A percentile compares a stretch with the other conserved stretches of the same genome.
These are phyloP conservation scores for Mucor circinelloides DNA, from an alignment of 371 early-diverging fungal species.

Conservation along the genomic window DNA sequence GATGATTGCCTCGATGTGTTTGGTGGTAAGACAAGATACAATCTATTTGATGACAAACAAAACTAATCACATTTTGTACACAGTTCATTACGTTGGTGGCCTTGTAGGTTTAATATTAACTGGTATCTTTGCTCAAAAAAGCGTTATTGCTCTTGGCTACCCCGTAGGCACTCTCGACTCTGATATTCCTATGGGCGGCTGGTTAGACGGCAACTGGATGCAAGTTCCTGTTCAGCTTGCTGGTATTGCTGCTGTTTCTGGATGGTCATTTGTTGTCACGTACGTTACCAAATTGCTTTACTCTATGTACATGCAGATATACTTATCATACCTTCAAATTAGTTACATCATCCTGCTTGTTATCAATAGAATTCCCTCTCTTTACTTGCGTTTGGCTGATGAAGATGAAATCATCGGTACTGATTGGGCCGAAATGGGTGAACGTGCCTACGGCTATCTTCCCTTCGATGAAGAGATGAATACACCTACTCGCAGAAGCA, in stretches of 20 bases:
- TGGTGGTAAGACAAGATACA: constrained; percentile 24
- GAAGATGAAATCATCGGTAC: constrained; percentile 62
- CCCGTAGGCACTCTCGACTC: constrained; percentile 57
- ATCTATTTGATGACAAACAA: too few species aligned
- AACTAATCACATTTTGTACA: neutral
- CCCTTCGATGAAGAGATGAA: constrained; percentile 36
- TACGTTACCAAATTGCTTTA: neutral
- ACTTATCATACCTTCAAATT: neutral
- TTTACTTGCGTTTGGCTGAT: constrained; percentile 55
- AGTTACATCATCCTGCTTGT: constrained; percentile 50
- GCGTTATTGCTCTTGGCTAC: constrained; percentile 60
- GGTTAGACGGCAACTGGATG: constrained; percentile 69
- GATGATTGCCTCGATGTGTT: constrained; percentile 81
- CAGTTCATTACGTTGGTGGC: constrained; percentile 74
- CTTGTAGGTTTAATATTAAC: constrained; percentile 70
- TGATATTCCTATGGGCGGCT: constrained; percentile 57
- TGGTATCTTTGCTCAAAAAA: constrained; percentile 72
- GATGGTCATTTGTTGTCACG: constrained; percentile 66
- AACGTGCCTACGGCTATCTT: constrained; percentile 64
- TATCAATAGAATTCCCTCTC: constrained; percentile 54
- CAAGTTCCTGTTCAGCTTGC: constrained; percentile 67
- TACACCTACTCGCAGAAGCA: neutral
- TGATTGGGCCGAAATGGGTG: constrained; percentile 70
- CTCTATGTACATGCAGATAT: neutral
- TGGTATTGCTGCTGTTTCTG: constrained; percentile 56